Conservation (phyloP, 2,329 filamentous ascomycete genomes). For the Fusarium scirpi region DNA sequence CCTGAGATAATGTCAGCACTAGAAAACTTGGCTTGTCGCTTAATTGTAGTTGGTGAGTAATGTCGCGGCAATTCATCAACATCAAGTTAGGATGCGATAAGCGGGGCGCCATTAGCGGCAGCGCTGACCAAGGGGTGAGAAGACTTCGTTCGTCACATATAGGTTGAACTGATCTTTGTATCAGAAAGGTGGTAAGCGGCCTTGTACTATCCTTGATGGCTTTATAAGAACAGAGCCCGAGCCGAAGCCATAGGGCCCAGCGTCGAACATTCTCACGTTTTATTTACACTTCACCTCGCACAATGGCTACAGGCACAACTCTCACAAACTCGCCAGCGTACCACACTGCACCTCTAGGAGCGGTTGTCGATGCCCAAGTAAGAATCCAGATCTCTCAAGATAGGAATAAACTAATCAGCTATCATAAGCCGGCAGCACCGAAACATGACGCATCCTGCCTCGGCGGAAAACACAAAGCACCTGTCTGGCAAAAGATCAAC, state of each 20-base stretch:
- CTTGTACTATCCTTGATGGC: rapidly evolving
- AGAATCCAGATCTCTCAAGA: too few species aligned
- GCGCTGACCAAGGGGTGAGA: neutral
- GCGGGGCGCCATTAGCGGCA: neutral
- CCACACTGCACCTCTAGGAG: neutral
- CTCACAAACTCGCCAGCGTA: neutral
- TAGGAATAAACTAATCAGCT: too few species aligned
- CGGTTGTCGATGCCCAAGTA: neutral
- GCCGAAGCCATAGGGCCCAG: rapidly evolving
- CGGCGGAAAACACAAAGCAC: neutral
- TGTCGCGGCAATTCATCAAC: too few species aligned
- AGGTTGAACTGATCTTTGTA: neutral
- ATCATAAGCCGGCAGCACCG: neutral
- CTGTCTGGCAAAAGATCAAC: neutral
- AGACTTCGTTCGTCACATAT: neutral
- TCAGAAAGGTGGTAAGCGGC: neutral
- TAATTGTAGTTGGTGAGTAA: neutral
- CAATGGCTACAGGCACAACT: neutral
- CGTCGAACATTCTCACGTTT: neutral
- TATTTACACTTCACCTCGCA: neutral
- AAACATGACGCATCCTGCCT: neutral
- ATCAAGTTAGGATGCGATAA: too few species aligned
- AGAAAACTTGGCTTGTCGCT: neutral
- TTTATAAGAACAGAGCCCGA: neutral
- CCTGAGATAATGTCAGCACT: neutral